A percentile compares a stretch with the other conserved stretches of the same genome.
Conservation (phyloP, 768 basidiomycete species). For the Rhizopogon sp. region DNA sequence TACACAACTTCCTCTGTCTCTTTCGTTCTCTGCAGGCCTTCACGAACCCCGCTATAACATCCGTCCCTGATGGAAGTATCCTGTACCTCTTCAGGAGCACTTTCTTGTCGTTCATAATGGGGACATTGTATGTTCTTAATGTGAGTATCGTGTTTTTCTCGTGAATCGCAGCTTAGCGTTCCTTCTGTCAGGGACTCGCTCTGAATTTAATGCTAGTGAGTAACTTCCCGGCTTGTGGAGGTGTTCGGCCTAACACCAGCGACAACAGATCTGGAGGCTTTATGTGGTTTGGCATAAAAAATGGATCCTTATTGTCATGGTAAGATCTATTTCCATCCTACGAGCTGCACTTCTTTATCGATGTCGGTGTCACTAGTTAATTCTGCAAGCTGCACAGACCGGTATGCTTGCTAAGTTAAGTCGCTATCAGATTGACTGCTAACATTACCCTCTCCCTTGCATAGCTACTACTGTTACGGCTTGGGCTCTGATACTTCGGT, state of each 20-base stretch:
- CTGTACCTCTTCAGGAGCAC: background rate
- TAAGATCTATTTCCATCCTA: background rate
- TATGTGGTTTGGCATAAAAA: background rate
- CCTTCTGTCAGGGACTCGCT: background rate
- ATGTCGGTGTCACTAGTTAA: background rate
- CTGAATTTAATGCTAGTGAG: slow-evolving; percentile 2
- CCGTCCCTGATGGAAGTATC: background rate
- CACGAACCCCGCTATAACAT: background rate
- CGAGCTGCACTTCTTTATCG: background rate
- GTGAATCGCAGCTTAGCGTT: background rate
- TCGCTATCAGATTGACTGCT: background rate
- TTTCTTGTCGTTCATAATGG: background rate
- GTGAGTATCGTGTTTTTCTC: background rate
- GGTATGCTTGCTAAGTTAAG: background rate
- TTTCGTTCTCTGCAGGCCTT: background rate
- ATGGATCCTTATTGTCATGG: background rate
- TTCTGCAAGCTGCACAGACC: background rate
- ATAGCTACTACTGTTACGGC: background rate
- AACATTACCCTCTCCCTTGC: background rate
- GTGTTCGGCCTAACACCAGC: background rate
- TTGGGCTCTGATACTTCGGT: background rate
- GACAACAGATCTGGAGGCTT: slow-evolving; percentile 2
- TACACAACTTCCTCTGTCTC: slow-evolving; percentile 1
- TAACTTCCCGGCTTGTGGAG: background rate
- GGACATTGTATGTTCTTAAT: slow-evolving; percentile 1